Conservation (phyloP, 1,284 basidiomycete species). For the Papiliotrema laurentii region DNA sequence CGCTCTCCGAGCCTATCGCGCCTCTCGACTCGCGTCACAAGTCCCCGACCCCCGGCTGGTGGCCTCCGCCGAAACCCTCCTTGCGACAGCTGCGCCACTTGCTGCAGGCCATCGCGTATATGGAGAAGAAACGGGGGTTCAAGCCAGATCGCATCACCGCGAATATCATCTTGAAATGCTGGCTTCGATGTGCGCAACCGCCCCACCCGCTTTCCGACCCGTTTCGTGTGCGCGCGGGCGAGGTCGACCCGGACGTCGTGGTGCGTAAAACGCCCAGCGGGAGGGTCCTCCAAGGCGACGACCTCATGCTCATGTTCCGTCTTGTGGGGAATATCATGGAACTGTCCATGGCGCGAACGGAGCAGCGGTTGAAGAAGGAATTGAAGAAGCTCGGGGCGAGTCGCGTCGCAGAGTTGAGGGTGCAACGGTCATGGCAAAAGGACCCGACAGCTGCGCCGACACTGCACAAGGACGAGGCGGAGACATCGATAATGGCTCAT, state of each 20-base stretch:
- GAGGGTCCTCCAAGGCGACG: neutral
- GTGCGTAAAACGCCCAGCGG: neutral
- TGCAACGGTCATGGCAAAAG: neutral
- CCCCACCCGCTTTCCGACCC: neutral
- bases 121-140: constrained; percentile 30
- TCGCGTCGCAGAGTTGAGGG: neutral
- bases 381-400: neutral
- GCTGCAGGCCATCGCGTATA: constrained; percentile 21
- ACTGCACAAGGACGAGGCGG: no score
- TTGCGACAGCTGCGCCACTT: constrained; percentile 29
- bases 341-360: neutral
- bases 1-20: neutral
- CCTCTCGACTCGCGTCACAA: neutral
- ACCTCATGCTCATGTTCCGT: constrained; percentile 19
- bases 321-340: constrained; percentile 13
- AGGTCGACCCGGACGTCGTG: neutral
- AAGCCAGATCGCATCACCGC: constrained; percentile 39
- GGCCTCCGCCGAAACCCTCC: constrained; percentile 4
- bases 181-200: constrained; percentile 21
- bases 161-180: constrained; percentile 39
- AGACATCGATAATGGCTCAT: neutral
- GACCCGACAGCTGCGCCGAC: no score
- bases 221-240: neutral
- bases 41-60: neutral
- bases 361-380: neutral